Base-by-base conservation (phyloP, 1,284 basidiomycete species). In the Schizophyllum commune region DNA sequence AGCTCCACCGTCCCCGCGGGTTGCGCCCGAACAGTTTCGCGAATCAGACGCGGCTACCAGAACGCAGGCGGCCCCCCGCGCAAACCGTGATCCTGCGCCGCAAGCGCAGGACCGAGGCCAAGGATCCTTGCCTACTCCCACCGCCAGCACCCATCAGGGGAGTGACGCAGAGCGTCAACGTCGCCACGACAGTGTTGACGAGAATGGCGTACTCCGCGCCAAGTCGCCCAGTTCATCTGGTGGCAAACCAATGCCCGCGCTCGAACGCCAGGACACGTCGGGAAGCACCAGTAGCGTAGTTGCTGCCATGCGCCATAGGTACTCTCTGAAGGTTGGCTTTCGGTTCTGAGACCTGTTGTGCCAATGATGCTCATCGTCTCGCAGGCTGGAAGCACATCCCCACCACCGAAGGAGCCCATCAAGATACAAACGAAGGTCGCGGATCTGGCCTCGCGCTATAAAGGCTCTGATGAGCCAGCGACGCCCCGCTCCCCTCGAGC, bases 231-330 rank as follows among this genome's bases (percentile, higher is more conserved):
- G 39, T 9, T 13, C 39, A 47, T 17, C 39, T 11, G 17, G 39
- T 9, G 9, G 13, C 13, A 47, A 47, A 47, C 13, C 39, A 17
- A 17, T 17, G 39, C 39, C 39, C 13, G 9, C 39, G 9, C 39
- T 47, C 39, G 78, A 81, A 60, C 78, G 80, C 62, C 74, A 72
- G 22, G 80, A 83, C 57, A 83, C 82, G 1, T 75, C 74, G 15
- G 77, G 71, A 58, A 88, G 82, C 64, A 79, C 70, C 34, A 81
- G 79, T 15, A 85, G 83, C 66, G 72, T 86, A 32, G 88, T 91
- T 51, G 86, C 89, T 55, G 82, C 83, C 0, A 83, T 91, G 76
- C 79, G 86, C 39, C 82, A 81, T 66, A 80, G 80, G 60, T 91
- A 88, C 67, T 78, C 80, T 27, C 78, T 75, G 57, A 75, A 71